Evolutionary conservation across 768 basidiomycete genomes (phyloP), one percentile per base, ranked within the genome.

Genomic region (Russula brevipes): DNA sequence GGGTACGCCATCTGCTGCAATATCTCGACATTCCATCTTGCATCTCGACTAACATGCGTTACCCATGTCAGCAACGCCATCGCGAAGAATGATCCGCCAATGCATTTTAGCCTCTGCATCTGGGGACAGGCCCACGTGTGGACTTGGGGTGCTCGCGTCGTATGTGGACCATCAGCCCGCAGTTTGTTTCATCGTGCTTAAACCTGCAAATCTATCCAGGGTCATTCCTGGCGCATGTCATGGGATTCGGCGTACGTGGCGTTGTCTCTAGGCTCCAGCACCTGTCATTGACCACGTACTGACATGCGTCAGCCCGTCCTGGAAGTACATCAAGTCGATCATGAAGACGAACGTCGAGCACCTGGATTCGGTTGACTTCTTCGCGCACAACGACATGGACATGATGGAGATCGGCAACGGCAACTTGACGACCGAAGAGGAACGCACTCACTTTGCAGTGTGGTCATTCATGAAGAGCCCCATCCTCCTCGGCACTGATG

Each of bases 381-480:
- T 71, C 45, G 73, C 77, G 0, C 82, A 83, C 66, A 82, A 82
- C 60, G 82, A 84, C 61, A 83, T 83, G 82, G 82, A 83, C 68
- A 83, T 83, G 82, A 79, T 80, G 77, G 77, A 79, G 54, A 66
- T 70, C 30, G 79, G 82, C 39, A 84, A 84, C 65, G 82, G 82
- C 4, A 73, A 70, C 41, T 71, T 82, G 19, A 81, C 80, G 2
- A 72, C 79, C 31, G 69, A 79, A 61, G 82, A 84, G 64, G 74
- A 83, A 50, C 76, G 82, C 6, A 82, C 82, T 9, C 82, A 84
- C 72, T 83, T 84, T 60, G 81, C 82, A n/a, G 80, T 77, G 33
- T 84, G 82, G 82, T 74, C 73, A n/a, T 81, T 82, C 69, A 70
- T 83, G 65, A 83, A 83, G 69, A 82, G 81, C 61, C 82, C 82